Conservation (phyloP, 2,329 filamentous ascomycete species). For the Hirsutella thompsonii region DNA sequence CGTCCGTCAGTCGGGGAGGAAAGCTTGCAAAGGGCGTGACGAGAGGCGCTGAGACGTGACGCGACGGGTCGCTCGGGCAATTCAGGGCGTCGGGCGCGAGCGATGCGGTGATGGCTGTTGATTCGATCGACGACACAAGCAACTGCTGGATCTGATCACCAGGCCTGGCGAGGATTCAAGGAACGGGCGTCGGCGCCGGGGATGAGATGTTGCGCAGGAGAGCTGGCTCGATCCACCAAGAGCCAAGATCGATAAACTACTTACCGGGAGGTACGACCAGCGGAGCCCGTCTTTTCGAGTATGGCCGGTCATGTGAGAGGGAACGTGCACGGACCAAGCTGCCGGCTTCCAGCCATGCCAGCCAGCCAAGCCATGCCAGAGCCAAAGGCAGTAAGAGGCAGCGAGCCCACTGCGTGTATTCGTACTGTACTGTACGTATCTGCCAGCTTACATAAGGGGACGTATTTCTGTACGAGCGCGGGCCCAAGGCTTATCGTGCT, state of each 20-base stretch:
- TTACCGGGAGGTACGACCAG: too few relatives aligned
- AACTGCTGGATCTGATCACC: background rate
- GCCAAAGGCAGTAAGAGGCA: too few relatives aligned
- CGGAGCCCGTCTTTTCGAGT: background rate
- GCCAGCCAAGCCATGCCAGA: too few relatives aligned
- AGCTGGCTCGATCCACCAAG: too few relatives aligned
- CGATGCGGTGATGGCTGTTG: background rate
- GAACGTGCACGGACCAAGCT: background rate
- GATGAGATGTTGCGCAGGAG: background rate
- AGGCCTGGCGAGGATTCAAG: background rate
- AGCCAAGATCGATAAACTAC: too few relatives aligned
- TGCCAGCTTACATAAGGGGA: too few relatives aligned
- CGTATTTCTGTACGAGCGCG: too few relatives aligned
- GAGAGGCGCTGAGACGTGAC: background rate
- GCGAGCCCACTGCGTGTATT: too few relatives aligned
- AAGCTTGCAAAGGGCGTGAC: background rate
- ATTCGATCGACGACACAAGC: background rate
- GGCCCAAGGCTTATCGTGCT: too few relatives aligned
- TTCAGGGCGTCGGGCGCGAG: background rate
- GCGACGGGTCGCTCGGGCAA: background rate
- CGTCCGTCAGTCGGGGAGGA: background rate
- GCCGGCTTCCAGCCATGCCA: background rate
- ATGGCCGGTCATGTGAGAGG: background rate
- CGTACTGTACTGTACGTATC: too few relatives aligned
- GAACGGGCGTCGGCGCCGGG: background rate